Evolutionary conservation across 108 stramenopile species (phyloP).

Genomic region (Mediolabrus comicus): DNA sequence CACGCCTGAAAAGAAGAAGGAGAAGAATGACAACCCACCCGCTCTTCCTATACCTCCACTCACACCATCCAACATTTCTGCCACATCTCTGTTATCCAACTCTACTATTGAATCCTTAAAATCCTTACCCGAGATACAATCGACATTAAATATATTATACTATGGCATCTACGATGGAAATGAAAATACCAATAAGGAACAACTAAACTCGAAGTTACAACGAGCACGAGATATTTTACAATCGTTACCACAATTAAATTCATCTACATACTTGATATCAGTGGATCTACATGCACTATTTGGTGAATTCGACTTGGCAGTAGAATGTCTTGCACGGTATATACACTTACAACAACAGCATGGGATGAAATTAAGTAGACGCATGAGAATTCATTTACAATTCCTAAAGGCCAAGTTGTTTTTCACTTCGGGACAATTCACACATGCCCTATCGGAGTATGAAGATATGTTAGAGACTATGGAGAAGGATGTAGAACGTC

Average conservation of each 20-base stretch:
- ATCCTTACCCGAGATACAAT: slow-evolving; percentile 20
- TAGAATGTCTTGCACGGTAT: slow-evolving; percentile 16
- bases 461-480: slow-evolving; percentile 36
- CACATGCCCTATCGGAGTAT: slow-evolving; percentile 32
- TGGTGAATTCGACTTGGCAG: slow-evolving; percentile 24
- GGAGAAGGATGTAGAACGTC: slow-evolving; percentile 31
- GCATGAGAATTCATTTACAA: neutral
- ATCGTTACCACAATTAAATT: slow-evolving; percentile 5
- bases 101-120: slow-evolving; percentile 13
- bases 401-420: slow-evolving; percentile 28
- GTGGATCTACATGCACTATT: neutral
- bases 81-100: neutral
- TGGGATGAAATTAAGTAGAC: neutral
- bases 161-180: neutral
- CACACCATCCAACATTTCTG: slow-evolving; percentile 15
- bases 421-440: slow-evolving; percentile 30
- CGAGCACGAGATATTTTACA: slow-evolving; percentile 34
- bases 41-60: slow-evolving; percentile 1
- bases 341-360: neutral
- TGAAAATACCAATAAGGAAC: neutral
- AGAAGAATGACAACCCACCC: neutral
- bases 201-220: slow-evolving; percentile 16
- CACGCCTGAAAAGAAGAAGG: neutral
- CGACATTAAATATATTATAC: slow-evolving; percentile 16
- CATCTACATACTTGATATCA: slow-evolving; percentile 14